Conservation (phyloP, 805 yeast species). For the Saccharomycopsis amapae region DNA sequence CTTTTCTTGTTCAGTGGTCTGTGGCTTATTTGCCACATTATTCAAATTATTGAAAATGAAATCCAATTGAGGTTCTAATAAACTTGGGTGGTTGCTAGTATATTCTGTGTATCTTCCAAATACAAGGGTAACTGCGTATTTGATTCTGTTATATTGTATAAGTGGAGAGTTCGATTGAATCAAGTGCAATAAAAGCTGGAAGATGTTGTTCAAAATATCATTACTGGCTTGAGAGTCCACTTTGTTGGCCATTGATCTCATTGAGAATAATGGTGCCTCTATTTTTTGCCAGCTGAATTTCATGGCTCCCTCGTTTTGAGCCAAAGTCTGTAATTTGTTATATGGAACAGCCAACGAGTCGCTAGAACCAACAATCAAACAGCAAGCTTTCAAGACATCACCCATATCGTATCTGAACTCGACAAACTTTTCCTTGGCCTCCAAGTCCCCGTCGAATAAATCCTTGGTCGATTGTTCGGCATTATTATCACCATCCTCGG, state of each 20-base stretch:
- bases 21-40: not conserved
- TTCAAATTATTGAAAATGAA: constrained; percentile 76
- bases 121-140: constrained; percentile 90
- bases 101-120: constrained; percentile 95
- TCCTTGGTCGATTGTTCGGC: constrained; percentile 26
- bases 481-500: constrained; percentile 23
- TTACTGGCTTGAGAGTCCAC: constrained; percentile 57
- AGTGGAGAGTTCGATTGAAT: constrained; percentile 58
- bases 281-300: constrained; percentile 69
- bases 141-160: constrained; percentile 39
- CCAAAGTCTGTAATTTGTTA: constrained; percentile 24
- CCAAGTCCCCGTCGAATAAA: constrained; percentile 60
- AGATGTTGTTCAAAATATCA: constrained; percentile 60
- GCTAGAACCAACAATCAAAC: constrained; percentile 78
- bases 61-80: constrained; percentile 71
- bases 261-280: constrained; percentile 83
- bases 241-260: constrained; percentile 93
- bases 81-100: constrained; percentile 72
- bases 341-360: constrained; percentile 68
- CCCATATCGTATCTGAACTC: constrained; percentile 96
- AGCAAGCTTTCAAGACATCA: constrained; percentile 93
- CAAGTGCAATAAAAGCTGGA: constrained; percentile 45
- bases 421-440: constrained; percentile 85
- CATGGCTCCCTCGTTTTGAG: constrained; percentile 26
- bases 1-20: constrained; percentile 26